Evolutionary conservation across 441 rosid genomes (phyloP), one percentile per base, ranked within the genome.

Genomic region (Theobroma grandiflorum): DNA sequence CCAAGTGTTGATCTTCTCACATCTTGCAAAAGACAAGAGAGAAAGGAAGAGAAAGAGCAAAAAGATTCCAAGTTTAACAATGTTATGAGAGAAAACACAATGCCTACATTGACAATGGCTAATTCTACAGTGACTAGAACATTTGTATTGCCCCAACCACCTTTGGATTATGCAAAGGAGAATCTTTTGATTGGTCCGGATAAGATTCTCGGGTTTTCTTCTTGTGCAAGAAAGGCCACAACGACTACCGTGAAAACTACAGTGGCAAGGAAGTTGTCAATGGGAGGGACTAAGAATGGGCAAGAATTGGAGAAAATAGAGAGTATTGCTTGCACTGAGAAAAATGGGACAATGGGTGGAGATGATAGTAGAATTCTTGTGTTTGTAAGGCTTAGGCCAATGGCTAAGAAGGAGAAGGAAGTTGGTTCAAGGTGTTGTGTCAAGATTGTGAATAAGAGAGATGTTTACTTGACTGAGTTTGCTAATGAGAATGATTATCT

Each of bases 371-470:
- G 97, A 78, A 96, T 94, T 82, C 84, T 84, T 40, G 98, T 96
- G 87, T 94, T 92, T 83, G 98, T 93, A 57, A 90, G 99, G 91
- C 94, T 96, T 74, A 91, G 99, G 90, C 99, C 99, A 4, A 92
- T 96, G 96, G 90, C 89, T 59, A 93, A 84, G 90, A 94, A 91
- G 88, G 99, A 96, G 86, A 96, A 82, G 86, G 99, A 96, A 82
- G 92, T 86, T 2, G 98, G 97, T 9, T 87, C 92, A 53, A 74
- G 95, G 67, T 88, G 97, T 59, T 94, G 99, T 75, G 98, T 94
- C 40, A 92, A 89, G 87, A 85, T 96, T 80, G 91, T 93, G 85
- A 94, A 94, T 26, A 86, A 86, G 75, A 89, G 91, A 87, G 99
- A 96, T 88, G 91, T 94, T 81, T 96, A 93, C 81, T 86, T 94